Evolutionary conservation across 352 stramenopile species (phyloP), one percentile per base, ranked within the genome.

Genomic region (Phytopythium delawarense): DNA sequence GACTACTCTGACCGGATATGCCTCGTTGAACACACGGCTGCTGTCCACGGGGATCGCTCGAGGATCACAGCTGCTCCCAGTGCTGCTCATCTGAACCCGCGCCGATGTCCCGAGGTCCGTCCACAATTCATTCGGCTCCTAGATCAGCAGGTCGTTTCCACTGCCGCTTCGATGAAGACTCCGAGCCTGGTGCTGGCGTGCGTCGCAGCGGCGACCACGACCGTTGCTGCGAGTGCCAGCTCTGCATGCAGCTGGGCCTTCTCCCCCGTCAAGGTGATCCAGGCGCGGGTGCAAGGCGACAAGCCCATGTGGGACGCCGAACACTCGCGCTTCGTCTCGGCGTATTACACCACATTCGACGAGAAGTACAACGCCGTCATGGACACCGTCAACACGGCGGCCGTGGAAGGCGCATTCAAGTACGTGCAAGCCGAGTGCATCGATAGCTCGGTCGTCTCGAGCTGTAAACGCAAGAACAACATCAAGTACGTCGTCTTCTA

Each of bases 341-440:
- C 48, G 11, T 89, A 81, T 59, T 74, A 75, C 40, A 63, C 40
- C 12, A 69, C 55, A 0, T 78, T 87, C 23, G 78, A 80, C 2
- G 62, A 67, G 13, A 71, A 82, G 35, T 79, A 82, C 51, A 63
- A 61, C 23, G 74, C 63, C 9, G 66, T 85, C 1, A 62, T 78
- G 1, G 76, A 84, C 62, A 82, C 76, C 32, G 76, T 84, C 54
- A 84, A 84, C 56, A 81, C 73, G 60, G 76, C 76, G 16, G 61
- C 71, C 0, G 67, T 89, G 1, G 79, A 89, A 65, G 72, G 76
- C 32, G 78, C 74, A 30, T 70, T 88, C 52, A 87, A 81, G 59
- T 86, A 88, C 59, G 72, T 87, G 4, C 73, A 83, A 56, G 74
- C 79, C 15, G 80, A 89, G 52, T 79, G 74, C 64, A 87, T 90